Evolutionary conservation across 768 basidiomycete species (phyloP).

Genomic region (Leccinum truebloodii): DNA sequence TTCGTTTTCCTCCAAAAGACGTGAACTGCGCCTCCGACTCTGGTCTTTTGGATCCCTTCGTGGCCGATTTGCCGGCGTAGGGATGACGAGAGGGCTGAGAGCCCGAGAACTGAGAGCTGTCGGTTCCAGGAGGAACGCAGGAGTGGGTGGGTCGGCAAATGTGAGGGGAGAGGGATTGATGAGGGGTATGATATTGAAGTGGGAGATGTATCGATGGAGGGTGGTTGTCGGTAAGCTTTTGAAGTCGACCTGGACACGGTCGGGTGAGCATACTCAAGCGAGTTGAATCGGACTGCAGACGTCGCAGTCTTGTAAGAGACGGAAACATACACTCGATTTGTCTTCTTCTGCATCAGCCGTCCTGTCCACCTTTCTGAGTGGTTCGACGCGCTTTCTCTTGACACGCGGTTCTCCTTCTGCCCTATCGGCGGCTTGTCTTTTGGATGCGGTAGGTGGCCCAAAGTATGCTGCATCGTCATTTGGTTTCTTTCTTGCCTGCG

Average conservation of each 20-base stretch:
- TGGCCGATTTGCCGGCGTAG: slow-evolving; percentile 70
- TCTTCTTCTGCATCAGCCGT: slow-evolving; percentile 32
- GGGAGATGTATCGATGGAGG: slow-evolving; percentile 70
- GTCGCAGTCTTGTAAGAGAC: slow-evolving; percentile 2
- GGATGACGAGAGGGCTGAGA: slow-evolving; percentile 46
- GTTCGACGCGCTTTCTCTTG: slow-evolving; percentile 72
- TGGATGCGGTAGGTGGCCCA: slow-evolving; percentile 57
- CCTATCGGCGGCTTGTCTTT: slow-evolving; percentile 67
- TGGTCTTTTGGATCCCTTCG: slow-evolving; percentile 66
- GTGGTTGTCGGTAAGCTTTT: slow-evolving; percentile 62
- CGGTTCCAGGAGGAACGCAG: slow-evolving; percentile 56
- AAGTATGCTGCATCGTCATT: slow-evolving; percentile 74
- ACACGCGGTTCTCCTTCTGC: slow-evolving; percentile 72
- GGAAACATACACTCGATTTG: slow-evolving; percentile 31
- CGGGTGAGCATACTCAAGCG: slow-evolving; percentile 10
- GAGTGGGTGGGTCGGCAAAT: slow-evolving; percentile 69
- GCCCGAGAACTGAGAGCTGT: slow-evolving; percentile 46
- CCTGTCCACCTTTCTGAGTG: slow-evolving; percentile 40
- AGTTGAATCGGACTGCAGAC: not conserved
- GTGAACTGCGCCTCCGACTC: slow-evolving; percentile 66
- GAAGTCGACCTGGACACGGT: slow-evolving; percentile 66
- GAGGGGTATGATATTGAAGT: slow-evolving; percentile 69
- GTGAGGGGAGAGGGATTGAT: slow-evolving; percentile 72
- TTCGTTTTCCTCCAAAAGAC: slow-evolving; percentile 64
- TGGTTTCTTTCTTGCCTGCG: slow-evolving; percentile 61